phyloP scores from a whole-genome alignment of 1,284 basidiomycete species.

The Ganoderma sp. region DNA sequence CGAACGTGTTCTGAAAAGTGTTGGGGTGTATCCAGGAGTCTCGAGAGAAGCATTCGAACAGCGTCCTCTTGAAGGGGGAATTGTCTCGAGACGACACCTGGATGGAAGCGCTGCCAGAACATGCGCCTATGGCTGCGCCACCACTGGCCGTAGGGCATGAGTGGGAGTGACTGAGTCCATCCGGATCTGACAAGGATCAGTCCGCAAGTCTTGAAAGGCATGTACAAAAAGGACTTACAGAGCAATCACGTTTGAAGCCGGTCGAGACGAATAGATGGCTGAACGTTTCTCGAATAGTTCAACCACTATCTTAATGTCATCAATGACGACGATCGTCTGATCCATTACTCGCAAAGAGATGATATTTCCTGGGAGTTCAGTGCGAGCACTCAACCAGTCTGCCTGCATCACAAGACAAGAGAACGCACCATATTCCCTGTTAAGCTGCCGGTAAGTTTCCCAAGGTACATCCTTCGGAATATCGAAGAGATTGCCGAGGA shows the following conservation, averaged over 20 bases:
- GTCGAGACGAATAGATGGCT: constrained; percentile 43
- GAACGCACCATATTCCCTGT: constrained; percentile 7
- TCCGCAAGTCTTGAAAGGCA: not conserved
- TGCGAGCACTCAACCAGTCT: not conserved
- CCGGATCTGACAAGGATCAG: not conserved
- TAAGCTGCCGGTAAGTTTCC: constrained; percentile 10
- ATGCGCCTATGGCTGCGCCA: constrained; percentile 5
- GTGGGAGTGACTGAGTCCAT: not conserved
- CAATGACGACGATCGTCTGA: not conserved
- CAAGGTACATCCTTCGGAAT: constrained; percentile 25
- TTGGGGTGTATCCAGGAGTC: not conserved
- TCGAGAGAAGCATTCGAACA: not conserved
- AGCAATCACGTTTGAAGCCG: constrained; percentile 14
- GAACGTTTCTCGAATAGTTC: constrained; percentile 44
- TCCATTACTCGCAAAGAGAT: not conserved
- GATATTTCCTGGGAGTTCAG: not conserved
- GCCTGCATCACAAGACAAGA: not conserved
- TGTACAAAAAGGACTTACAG: constrained; percentile 9
- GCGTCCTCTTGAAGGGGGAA: not conserved
- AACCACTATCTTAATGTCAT: not conserved
- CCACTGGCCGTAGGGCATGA: constrained; percentile 8
- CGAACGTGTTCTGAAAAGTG: not conserved
- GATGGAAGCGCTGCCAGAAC: constrained; percentile 6
- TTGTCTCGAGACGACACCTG: not conserved
- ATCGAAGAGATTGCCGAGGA: constrained; percentile 31